phyloP scores from a whole-genome alignment of 768 basidiomycete genomes.

The Lanmaoa pseudosensibilis region DNA sequence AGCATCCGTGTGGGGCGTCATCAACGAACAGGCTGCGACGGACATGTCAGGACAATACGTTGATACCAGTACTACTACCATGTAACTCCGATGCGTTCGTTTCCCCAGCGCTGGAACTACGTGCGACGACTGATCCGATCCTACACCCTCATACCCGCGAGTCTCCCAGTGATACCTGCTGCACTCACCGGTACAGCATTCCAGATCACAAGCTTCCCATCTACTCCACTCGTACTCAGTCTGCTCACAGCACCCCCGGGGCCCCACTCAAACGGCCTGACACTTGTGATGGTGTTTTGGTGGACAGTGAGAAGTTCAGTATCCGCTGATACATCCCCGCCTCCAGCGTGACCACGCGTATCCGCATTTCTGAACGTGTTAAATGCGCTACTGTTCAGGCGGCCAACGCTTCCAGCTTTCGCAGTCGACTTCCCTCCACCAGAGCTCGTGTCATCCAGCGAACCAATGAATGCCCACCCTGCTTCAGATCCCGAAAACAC shows the following conservation, averaged over 20 bases:
- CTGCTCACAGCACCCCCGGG: constrained; percentile 57
- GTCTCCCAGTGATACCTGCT: constrained; percentile 42
- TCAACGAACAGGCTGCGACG: constrained; percentile 66
- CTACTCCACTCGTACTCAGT: constrained; percentile 91
- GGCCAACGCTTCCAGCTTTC: constrained; percentile 52
- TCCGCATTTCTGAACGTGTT: constrained; percentile 93
- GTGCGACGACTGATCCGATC: background rate
- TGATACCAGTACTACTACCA: constrained; percentile 15
- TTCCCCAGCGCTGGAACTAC: background rate
- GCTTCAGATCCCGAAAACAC: constrained; percentile 73
- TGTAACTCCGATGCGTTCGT: constrained; percentile 8
- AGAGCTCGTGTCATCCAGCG: constrained; percentile 76
- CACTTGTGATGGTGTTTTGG: constrained; percentile 97
- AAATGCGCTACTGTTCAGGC: constrained; percentile 92
- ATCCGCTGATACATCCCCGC: constrained; percentile 42
- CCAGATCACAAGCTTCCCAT: constrained; percentile 94
- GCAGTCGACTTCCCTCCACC: constrained; percentile 40
- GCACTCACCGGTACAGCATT: constrained; percentile 59
- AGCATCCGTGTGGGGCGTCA: constrained; percentile 92
- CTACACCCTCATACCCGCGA: constrained; percentile 50
- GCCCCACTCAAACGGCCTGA: constrained; percentile 68
- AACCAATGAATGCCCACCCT: constrained; percentile 81
- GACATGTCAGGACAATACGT: constrained; percentile 17
- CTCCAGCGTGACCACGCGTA: constrained; percentile 52
- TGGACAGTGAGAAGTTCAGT: constrained; percentile 89